phyloP scores from a whole-genome alignment of 345 rosid genomes.

The Eucalyptus tenuipes region DNA sequence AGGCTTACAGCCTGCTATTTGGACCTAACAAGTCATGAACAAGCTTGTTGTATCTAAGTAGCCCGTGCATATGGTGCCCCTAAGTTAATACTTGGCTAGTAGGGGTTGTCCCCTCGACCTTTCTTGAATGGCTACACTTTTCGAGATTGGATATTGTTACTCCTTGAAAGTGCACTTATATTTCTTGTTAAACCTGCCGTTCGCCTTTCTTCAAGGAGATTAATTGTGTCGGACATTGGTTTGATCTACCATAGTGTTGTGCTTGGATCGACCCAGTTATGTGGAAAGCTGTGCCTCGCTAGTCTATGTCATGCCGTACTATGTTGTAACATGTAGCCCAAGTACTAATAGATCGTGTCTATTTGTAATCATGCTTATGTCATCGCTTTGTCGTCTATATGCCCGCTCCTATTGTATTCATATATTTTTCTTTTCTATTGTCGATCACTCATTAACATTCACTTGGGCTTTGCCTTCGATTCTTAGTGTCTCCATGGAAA shows the following conservation, averaged over 20 bases:
- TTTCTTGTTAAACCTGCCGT: background rate
- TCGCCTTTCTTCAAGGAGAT: background rate
- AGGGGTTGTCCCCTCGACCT: background rate
- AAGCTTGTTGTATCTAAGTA: background rate
- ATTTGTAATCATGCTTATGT: background rate
- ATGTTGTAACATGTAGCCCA: background rate
- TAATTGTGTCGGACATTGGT: background rate
- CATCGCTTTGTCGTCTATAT: background rate
- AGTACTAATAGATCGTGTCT: background rate
- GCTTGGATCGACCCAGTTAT: background rate
- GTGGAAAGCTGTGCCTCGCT: background rate
- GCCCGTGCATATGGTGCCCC: background rate
- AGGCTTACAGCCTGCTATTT: background rate
- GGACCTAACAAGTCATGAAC: background rate
- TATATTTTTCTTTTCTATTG: background rate
- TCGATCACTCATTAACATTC: background rate
- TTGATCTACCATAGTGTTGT: rapidly evolving
- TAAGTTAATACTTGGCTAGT: background rate
- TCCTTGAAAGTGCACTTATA: background rate
- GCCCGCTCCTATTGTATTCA: background rate
- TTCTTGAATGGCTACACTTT: background rate
- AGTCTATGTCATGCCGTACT: background rate
- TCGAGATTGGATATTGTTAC: background rate
- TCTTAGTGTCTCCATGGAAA: background rate
- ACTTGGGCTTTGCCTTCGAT: background rate